A percentile compares a stretch with the other conserved stretches of the same genome.
phyloP scores from a whole-genome alignment of 768 basidiomycete species.

The Trametes coccinea region DNA sequence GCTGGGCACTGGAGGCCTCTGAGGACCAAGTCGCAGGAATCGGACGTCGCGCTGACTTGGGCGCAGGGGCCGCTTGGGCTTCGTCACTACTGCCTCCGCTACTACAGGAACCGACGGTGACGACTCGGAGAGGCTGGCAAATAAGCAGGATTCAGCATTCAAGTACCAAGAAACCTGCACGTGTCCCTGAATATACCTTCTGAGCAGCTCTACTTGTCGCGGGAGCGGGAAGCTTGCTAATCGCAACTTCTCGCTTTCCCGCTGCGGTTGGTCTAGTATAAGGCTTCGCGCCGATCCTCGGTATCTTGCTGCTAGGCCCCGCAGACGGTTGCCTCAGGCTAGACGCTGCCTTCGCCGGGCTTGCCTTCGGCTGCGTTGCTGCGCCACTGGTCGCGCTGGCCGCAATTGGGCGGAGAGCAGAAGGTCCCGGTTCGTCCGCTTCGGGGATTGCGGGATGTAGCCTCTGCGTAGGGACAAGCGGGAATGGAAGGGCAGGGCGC shows the following conservation, averaged over 20 bases:
- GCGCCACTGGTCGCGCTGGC: background rate
- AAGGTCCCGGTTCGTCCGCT: constrained; percentile 17
- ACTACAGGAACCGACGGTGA: constrained; percentile 12
- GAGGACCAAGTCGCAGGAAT: background rate
- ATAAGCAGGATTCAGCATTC: background rate
- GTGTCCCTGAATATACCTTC: background rate
- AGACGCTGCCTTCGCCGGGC: constrained; percentile 20
- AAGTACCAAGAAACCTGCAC: background rate
- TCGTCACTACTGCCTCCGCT: constrained; percentile 23
- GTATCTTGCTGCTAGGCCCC: constrained; percentile 35
- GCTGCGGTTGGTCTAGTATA: constrained; percentile 30
- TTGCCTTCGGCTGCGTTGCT: constrained; percentile 2
- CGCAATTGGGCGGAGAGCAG: background rate
- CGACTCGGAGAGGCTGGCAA: constrained; percentile 16
- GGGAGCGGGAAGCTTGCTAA: constrained; percentile 15
- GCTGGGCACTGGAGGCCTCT: constrained; percentile 1
- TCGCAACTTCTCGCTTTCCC: background rate
- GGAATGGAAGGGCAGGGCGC: constrained; percentile 14
- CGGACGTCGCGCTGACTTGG: background rate
- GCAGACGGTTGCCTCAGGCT: constrained; percentile 32
- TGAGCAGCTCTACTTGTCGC: background rate
- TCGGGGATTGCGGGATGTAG: constrained; percentile 25
- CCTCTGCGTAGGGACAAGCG: constrained; percentile 7
- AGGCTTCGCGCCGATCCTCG: constrained; percentile 36
- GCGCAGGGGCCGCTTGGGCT: background rate